Conservation (phyloP, 1,284 basidiomycete genomes). For the Puccinia sorghi region DNA sequence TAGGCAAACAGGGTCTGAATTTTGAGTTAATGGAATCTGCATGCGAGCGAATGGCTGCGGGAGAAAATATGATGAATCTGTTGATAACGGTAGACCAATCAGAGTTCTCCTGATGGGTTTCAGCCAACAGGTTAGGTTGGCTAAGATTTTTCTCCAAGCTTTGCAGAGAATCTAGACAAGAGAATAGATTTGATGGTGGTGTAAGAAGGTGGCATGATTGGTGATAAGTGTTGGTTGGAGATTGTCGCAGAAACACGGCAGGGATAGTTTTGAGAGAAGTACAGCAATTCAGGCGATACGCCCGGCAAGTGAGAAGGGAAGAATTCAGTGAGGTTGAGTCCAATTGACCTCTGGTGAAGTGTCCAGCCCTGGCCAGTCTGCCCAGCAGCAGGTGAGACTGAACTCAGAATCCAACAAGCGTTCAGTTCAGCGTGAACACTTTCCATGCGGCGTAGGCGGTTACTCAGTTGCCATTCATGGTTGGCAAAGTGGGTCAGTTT, state of each 20-base stretch:
- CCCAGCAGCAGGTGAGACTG: no score
- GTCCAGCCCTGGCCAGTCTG: no score
- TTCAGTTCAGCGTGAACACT: no score
- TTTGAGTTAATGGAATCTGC: constrained; percentile 1
- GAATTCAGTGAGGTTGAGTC: no score
- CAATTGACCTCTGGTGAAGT: no score
- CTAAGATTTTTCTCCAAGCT: constrained; percentile 39
- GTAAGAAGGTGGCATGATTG: not conserved
- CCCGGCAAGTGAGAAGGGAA: not conserved
- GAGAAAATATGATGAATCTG: constrained; percentile 28
- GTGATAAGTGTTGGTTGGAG: not conserved
- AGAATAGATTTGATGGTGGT: constrained; percentile 44
- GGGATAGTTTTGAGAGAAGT: constrained; percentile 15
- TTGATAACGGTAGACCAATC: constrained; percentile 43
- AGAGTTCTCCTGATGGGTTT: constrained; percentile 20
- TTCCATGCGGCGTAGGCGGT: no score
- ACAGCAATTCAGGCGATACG: constrained; percentile 26
- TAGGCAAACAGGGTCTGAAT: constrained; percentile 47
- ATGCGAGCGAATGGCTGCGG: not conserved
- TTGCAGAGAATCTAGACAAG: constrained; percentile 40
- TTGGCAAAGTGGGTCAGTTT: no score
- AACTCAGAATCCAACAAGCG: no score
- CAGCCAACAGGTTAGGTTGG: constrained; percentile 34
- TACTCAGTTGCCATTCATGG: no score
- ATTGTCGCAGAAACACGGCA: not conserved